Percentiles rank a stretch among this genome's conserved stretches.
phyloP scores from a whole-genome alignment of 2,329 filamentous ascomycete genomes.

The Xylaria sp. region DNA sequence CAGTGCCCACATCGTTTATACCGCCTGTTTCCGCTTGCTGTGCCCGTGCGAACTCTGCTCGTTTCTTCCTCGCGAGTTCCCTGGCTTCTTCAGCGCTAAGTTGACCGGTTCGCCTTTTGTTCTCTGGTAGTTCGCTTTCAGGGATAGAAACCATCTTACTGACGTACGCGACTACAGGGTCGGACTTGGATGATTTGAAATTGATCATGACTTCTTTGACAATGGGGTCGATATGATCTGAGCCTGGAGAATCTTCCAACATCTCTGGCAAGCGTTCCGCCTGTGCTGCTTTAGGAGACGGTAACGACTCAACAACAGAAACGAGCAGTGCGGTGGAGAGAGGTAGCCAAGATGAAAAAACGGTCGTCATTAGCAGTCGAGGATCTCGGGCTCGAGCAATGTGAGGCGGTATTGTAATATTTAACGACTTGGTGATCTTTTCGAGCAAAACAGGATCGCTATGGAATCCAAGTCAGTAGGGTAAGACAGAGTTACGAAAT shows the following conservation, averaged over 20 bases:
- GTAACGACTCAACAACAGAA: constrained; percentile 92
- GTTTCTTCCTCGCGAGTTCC: constrained; percentile 87
- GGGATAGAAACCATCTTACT: constrained; percentile 98
- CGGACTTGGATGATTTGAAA: constrained; percentile 76
- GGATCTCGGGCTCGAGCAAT: constrained; percentile 86
- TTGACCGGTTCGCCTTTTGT: constrained; percentile 76
- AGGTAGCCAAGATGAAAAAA: constrained; percentile 92
- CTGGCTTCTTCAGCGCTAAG: constrained; percentile 90
- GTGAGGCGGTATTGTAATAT: constrained; percentile 85
- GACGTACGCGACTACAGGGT: constrained; percentile 91
- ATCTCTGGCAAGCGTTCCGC: constrained; percentile 81
- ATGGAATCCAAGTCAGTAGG: constrained; percentile 43
- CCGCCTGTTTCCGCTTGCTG: constrained; percentile 70
- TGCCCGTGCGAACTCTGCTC: constrained; percentile 85
- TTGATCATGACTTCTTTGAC: constrained; percentile 84
- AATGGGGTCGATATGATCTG: constrained; percentile 72
- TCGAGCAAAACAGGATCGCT: constrained; percentile 84
- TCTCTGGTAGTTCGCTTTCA: constrained; percentile 89
- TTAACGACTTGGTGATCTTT: constrained; percentile 94
- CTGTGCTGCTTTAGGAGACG: constrained; percentile 84
- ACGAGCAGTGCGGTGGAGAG: constrained; percentile 92
- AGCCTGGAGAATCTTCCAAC: constrained; percentile 81
- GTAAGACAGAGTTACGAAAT: neutral
- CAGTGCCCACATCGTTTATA: constrained; percentile 66
- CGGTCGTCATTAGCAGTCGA: constrained; percentile 81